phyloP scores from a whole-genome alignment of 495 filamentous ascomycete species.

The Physcia stellaris region DNA sequence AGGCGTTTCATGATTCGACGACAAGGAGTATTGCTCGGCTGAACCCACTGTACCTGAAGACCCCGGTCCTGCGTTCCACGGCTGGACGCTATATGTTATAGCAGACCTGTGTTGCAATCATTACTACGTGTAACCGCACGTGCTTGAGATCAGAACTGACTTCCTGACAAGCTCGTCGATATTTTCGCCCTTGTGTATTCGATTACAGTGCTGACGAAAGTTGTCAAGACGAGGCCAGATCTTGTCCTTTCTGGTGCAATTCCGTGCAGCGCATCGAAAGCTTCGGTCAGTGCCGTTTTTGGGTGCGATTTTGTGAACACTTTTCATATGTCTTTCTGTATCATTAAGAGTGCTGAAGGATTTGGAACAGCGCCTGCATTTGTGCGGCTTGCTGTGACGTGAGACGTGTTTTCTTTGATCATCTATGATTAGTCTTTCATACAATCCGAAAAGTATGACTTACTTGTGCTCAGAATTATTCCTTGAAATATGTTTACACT shows the following conservation, averaged over 20 bases:
- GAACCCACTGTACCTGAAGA: not conserved
- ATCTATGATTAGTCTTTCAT: slow-evolving; percentile 3
- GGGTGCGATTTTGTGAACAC: slow-evolving; percentile 47
- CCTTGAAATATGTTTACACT: not conserved
- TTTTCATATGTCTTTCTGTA: slow-evolving; percentile 56
- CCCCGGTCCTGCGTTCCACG: too few relatives aligned
- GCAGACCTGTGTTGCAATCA: slow-evolving; percentile 13
- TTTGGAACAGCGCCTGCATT: slow-evolving; percentile 41
- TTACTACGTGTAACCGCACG: slow-evolving; percentile 3
- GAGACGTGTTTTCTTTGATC: slow-evolving; percentile 62
- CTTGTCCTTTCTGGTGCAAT: slow-evolving; percentile 57
- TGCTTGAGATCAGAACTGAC: slow-evolving; percentile 27
- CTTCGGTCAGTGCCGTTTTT: slow-evolving; percentile 39
- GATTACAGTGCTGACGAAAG: slow-evolving; percentile 70
- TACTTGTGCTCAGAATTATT: not conserved
- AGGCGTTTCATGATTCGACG: not conserved
- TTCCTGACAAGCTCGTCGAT: slow-evolving; percentile 35
- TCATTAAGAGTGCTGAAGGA: slow-evolving; percentile 76
- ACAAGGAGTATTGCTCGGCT: not conserved
- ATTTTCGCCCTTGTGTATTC: slow-evolving; percentile 55
- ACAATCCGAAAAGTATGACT: slow-evolving; percentile 1
- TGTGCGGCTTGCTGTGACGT: slow-evolving; percentile 58
- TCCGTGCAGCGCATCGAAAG: slow-evolving; percentile 51
- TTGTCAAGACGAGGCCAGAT: slow-evolving; percentile 84
- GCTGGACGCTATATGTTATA: too few relatives aligned